Percentiles rank a stretch among this genome's conserved stretches.
Conservation (phyloP, 1,139 yeast genomes). For the Yamadazyma dushanensis region DNA sequence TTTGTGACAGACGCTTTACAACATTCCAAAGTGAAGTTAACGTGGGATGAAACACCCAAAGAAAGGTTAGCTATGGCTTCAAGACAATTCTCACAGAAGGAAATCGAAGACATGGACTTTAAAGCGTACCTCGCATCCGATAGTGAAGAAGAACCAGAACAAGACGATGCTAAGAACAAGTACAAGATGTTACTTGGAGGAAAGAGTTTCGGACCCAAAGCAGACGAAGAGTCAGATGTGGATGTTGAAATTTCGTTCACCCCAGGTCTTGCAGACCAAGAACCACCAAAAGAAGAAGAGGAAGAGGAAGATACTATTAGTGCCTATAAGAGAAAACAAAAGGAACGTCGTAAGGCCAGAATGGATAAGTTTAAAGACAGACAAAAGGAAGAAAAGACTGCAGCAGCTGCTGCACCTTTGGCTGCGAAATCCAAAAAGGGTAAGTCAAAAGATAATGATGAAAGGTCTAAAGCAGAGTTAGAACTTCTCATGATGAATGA, state of each 20-base stretch:
- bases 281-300: constrained; percentile 29
- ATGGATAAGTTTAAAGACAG: constrained; percentile 70
- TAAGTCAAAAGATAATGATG: constrained; percentile 26
- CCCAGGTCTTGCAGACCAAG: constrained; percentile 69
- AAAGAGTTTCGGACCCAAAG: constrained; percentile 35
- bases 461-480: constrained; percentile 63
- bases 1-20: constrained; percentile 94
- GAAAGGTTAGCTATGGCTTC: constrained; percentile 81
- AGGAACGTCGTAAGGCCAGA: constrained; percentile 85
- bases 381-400: constrained; percentile 37
- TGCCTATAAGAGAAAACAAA: constrained; percentile 82
- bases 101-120: constrained; percentile 94
- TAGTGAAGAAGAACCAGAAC: constrained; percentile 57
- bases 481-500: constrained; percentile 78
- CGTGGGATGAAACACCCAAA: constrained; percentile 98
- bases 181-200: constrained; percentile 64
- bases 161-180: constrained; percentile 48
- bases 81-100: constrained; percentile 83
- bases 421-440: constrained; percentile 17
- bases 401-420: constrained; percentile 12
- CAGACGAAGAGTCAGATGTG: constrained; percentile 58
- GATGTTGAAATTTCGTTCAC: constrained; percentile 97
- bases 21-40: constrained; percentile 87
- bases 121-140: constrained; percentile 94
- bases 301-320: constrained; percentile 78